Conservation (phyloP, 495 filamentous ascomycete species). For the Penicillium mononematosum region DNA sequence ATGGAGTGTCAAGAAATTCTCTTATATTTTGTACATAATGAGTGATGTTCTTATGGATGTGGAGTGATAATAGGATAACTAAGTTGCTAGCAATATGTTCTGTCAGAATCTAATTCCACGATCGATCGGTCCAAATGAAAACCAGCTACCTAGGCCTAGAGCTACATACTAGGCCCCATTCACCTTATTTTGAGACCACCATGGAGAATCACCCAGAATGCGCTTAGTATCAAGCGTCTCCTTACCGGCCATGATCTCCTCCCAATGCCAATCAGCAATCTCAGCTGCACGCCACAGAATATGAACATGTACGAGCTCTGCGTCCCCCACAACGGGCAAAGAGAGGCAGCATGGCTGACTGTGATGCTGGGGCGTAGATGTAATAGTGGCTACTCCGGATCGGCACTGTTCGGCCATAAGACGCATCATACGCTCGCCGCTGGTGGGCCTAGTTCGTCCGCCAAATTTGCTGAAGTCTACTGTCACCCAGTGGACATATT, state of each 20-base stretch:
- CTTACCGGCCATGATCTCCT: conserved; percentile 1
- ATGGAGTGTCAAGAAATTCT: conserved; percentile 50
- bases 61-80: conserved; percentile 23
- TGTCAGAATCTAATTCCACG: background rate
- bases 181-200: background rate
- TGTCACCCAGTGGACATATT: conserved; percentile 1
- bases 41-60: conserved; percentile 53
- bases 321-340: background rate
- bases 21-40: conserved; percentile 53
- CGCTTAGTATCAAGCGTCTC: background rate
- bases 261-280: conserved; percentile 2
- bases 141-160: background rate
- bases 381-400: background rate
- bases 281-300: conserved; percentile 1
- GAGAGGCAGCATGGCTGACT: background rate
- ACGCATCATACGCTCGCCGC: conserved; percentile 1
- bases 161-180: background rate
- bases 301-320: background rate
- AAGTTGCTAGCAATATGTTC: too few relatives aligned
- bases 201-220: background rate
- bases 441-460: background rate
- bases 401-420: conserved; percentile 6
- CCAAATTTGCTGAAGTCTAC: background rate
- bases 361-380: background rate
- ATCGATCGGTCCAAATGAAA: background rate